These are phyloP conservation scores for Clavaria fumosa DNA, from an alignment of 768 basidiomycete species.

Conservation along the genomic window DNA sequence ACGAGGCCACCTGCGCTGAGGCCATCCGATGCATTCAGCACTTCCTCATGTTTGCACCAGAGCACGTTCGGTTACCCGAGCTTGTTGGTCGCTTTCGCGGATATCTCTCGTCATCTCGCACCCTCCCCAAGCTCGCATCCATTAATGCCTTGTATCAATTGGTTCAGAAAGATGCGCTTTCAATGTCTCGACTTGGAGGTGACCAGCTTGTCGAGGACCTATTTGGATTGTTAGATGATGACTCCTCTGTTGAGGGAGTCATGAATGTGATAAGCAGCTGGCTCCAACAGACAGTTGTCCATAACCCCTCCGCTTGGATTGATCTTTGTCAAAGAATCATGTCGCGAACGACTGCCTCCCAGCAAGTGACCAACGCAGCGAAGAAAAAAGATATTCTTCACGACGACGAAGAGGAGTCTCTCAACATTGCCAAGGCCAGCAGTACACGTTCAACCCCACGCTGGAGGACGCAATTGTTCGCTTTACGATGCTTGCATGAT, in stretches of 20 bases:
- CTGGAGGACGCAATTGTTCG: slow-evolving; percentile 95
- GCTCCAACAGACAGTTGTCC: slow-evolving; percentile 86
- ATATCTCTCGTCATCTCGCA: slow-evolving; percentile 64
- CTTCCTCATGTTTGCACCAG: slow-evolving; percentile 89
- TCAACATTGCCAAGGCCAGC: slow-evolving; percentile 41
- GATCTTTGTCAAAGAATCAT: slow-evolving; percentile 95
- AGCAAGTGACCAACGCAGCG: slow-evolving; percentile 52
- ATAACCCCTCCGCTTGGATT: slow-evolving; percentile 95
- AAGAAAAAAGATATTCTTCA: slow-evolving; percentile 31
- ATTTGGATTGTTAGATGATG: slow-evolving; percentile 90
- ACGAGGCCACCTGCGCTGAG: slow-evolving; percentile 81
- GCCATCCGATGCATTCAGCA: slow-evolving; percentile 95
- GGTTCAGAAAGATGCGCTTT: slow-evolving; percentile 84
- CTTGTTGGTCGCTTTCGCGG: slow-evolving; percentile 64
- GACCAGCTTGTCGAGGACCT: slow-evolving; percentile 89
- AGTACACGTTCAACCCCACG: slow-evolving; percentile 47
- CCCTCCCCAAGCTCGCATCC: slow-evolving; percentile 83
- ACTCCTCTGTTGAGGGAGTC: slow-evolving; percentile 87
- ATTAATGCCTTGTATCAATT: slow-evolving; percentile 96
- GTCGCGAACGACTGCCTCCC: slow-evolving; percentile 80
- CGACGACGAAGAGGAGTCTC: slow-evolving; percentile 91
- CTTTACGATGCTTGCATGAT: slow-evolving; percentile 79
- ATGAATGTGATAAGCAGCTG: slow-evolving; percentile 86
- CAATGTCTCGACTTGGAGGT: slow-evolving; percentile 87
- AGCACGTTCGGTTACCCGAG: slow-evolving; percentile 66